Evolutionary conservation across 2,329 filamentous ascomycete species (phyloP).

Genomic region (Clonostachys solani): DNA sequence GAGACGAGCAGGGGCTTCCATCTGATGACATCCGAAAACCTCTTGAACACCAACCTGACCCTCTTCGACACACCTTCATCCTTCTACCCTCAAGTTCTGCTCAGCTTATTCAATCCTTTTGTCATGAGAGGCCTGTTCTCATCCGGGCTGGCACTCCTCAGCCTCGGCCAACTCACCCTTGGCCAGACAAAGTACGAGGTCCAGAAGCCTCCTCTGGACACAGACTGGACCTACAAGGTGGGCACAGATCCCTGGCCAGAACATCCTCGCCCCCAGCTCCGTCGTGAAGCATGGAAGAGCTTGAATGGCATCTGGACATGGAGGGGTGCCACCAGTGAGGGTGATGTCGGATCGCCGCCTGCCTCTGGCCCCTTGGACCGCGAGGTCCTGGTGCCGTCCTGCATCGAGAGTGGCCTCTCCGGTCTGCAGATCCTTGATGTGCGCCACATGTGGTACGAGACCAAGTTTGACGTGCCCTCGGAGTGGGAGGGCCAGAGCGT

Average conservation of each 20-base stretch:
- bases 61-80: too few species aligned
- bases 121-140: too few species aligned
- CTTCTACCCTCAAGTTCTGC: too few species aligned
- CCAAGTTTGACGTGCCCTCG: conserved; percentile 42
- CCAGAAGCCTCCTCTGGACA: conserved; percentile 33
- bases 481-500: conserved; percentile 39
- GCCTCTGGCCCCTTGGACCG: conserved; percentile 19
- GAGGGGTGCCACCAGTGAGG: conserved; percentile 21
- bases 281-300: conserved; percentile 47
- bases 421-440: conserved; percentile 37
- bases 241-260: conserved; percentile 50
- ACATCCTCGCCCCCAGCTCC: conserved; percentile 52
- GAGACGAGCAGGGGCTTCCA: too few species aligned
- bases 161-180: background rate
- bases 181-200: conserved; percentile 19
- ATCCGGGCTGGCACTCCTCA: background rate
- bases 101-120: too few species aligned
- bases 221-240: conserved; percentile 42
- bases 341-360: conserved; percentile 7
- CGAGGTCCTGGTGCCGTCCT: conserved; percentile 37
- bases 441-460: conserved; percentile 44
- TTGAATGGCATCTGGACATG: conserved; percentile 58
- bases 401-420: conserved; percentile 40
- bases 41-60: too few species aligned
- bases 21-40: too few species aligned